Evolutionary conservation across 73 alveolate genomes (phyloP).

Genomic region (Breviolum minutum): DNA sequence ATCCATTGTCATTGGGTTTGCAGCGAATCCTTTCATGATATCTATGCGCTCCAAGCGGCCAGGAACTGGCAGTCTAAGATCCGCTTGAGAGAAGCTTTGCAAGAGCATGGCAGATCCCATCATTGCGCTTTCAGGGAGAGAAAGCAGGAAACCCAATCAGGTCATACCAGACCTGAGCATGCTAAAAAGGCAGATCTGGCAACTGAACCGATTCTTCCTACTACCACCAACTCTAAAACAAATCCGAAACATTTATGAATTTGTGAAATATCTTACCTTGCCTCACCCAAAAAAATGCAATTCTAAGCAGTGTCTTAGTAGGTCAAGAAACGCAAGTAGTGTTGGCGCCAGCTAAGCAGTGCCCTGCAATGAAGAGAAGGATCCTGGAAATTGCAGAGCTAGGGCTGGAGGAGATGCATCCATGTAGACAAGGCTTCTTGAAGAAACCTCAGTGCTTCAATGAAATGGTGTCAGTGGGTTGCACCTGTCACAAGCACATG

Average conservation of each 20-base stretch:
- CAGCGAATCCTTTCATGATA: neutral
- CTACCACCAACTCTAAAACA: neutral
- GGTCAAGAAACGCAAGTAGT: neutral
- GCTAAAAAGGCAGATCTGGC: neutral
- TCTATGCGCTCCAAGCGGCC: neutral
- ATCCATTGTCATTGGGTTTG: no score
- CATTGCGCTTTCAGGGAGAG: neutral
- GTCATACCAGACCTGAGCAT: neutral
- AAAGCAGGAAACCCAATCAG: neutral
- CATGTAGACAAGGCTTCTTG: neutral
- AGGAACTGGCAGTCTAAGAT: neutral
- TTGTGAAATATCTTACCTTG: neutral
- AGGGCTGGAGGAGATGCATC: neutral
- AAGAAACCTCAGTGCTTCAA: conserved; percentile 22
- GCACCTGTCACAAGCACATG: neutral
- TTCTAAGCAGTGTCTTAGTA: neutral
- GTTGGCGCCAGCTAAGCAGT: neutral
- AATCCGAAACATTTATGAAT: neutral
- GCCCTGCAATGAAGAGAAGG: neutral
- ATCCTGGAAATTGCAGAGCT: neutral
- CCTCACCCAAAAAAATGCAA: neutral
- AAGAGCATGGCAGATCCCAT: neutral
- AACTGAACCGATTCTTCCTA: neutral
- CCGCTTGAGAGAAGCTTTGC: neutral
- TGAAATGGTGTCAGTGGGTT: no score